Evolutionary conservation across 306 rosid species (phyloP), one percentile per base, ranked within the genome.

Genomic region (Arachis hypogaea): DNA sequence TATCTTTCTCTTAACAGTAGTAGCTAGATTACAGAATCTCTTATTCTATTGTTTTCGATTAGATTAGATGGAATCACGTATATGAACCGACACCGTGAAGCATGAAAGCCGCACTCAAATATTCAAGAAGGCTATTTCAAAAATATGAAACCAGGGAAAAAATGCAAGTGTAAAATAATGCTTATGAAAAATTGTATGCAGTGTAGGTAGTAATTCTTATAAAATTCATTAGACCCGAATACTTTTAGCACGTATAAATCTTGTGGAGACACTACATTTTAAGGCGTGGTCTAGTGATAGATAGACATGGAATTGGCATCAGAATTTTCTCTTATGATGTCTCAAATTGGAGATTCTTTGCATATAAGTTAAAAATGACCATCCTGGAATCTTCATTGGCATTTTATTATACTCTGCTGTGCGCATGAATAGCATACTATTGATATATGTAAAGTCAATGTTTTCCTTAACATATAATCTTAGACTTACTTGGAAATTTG

Each of bases 271-370:
- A 63, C 55, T 68, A 40, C 77, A 56, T 49, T 75, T 45, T 50
- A 68, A 46, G 78, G 77, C 71, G 75, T 54, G 61, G 58, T 50
- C 72, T 49, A 50, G 69, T 81, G 36, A 45, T 84, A 50, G 68
- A 44, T 11, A 46, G 58, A 64, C 67, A 49, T 47, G 60, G 30
- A 46, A 78, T 67, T 10, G 63, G 71, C 74, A 67, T 55, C 57
- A 71, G 64, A 72, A 44, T 51, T 68, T 18, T 58, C 58, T 4
- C 8, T 52, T n/a, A 8, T 65, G 60, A 45, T 55, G 18, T 30
- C 57, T 29, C 68, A 66, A 56, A 40, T 73, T 16, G 59, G 14
- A 76, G 28, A 22, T 76, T 82, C 78, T 30, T 18, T 30, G 78
- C 57, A 55, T 50, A 63, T 74, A 38, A 66, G 70, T 41, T 68